phyloP scores from a whole-genome alignment of 1,284 basidiomycete genomes.

The Cerrena zonata region DNA sequence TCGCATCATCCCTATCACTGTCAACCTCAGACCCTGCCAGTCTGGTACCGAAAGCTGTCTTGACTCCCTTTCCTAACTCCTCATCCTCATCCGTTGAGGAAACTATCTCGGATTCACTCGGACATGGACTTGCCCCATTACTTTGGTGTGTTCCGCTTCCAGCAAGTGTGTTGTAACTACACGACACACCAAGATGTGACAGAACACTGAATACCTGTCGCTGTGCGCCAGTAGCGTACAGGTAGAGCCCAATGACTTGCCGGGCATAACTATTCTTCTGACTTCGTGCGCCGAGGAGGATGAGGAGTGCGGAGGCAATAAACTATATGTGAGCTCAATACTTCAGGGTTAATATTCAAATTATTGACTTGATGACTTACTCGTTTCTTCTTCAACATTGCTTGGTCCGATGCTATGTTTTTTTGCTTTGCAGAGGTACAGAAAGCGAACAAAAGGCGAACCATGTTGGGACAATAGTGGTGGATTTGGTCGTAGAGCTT shows the following conservation, averaged over 20 bases:
- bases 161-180: background rate
- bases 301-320: background rate
- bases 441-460: background rate
- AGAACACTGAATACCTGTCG: too few relatives aligned
- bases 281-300: background rate
- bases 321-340: background rate
- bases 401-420: background rate
- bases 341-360: background rate
- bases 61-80: background rate
- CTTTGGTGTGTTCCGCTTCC: background rate
- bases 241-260: background rate
- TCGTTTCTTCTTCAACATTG: background rate
- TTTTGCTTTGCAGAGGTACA: background rate
- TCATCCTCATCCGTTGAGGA: background rate
- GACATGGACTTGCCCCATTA: background rate
- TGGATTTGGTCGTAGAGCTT: background rate
- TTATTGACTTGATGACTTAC: too few relatives aligned
- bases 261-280: background rate
- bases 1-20: background rate
- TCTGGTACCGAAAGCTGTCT: background rate
- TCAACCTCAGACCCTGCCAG: background rate
- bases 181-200: background rate
- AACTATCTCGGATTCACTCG: background rate
- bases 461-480: background rate
- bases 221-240: background rate